Evolutionary conservation across 306 rosid species (phyloP).

Genomic region (Dalbergia oliveri): DNA sequence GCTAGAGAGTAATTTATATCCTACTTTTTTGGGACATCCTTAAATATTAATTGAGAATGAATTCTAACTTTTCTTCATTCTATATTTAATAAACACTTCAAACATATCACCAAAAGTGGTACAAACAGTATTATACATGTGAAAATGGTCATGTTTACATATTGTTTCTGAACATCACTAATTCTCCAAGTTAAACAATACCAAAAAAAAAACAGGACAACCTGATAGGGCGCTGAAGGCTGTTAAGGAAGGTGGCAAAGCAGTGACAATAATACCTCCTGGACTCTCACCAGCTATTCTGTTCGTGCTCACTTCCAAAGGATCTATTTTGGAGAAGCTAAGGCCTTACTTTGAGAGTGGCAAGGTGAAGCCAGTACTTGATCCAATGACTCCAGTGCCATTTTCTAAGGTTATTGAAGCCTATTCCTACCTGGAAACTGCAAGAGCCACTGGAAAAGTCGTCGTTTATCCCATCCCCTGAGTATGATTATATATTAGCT

Average conservation of each 20-base stretch:
- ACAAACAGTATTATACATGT: too few relatives aligned
- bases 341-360: constrained; percentile 74
- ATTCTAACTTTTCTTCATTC: too few relatives aligned
- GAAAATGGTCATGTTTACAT: background rate
- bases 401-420: constrained; percentile 68
- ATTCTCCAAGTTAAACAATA: background rate
- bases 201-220: constrained; percentile 50
- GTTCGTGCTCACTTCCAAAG: constrained; percentile 58
- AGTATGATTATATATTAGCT: background rate
- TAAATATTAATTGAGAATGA: too few relatives aligned
- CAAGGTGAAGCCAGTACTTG: constrained; percentile 75
- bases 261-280: constrained; percentile 58
- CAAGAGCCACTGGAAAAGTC: constrained; percentile 69
- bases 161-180: background rate
- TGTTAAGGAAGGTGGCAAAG: constrained; percentile 72
- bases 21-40: too few relatives aligned
- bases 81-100: too few relatives aligned
- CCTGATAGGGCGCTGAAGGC: constrained; percentile 62
- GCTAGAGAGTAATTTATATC: too few relatives aligned
- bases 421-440: constrained; percentile 61
- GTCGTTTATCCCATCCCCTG: constrained; percentile 69
- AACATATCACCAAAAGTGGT: too few relatives aligned
- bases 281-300: constrained; percentile 47
- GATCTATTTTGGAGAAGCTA: constrained; percentile 61
- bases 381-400: constrained; percentile 67